Base-by-base conservation (phyloP, 1,139 yeast species). In the Hansenula lynferdii region DNA sequence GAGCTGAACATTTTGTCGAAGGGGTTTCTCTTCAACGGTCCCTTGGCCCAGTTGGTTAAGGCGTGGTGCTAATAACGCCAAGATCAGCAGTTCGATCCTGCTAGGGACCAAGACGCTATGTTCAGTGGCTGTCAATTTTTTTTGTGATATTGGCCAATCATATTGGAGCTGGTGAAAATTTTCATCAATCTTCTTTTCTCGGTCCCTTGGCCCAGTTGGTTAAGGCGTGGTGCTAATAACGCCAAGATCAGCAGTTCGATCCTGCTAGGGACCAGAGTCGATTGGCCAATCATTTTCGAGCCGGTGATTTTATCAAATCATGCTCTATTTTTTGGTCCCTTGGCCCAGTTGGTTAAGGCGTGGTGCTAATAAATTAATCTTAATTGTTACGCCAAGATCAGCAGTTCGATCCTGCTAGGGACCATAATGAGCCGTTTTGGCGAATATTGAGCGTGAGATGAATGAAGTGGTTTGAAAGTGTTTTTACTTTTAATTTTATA, bases 291-390 rank as follows among this genome's bases (percentile, higher is more conserved):
- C n/a, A n/a, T n/a, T n/a, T n/a, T n/a, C n/a, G n/a, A n/a, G n/a
- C n/a, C n/a, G n/a, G n/a, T n/a, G n/a, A n/a, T n/a, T n/a, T n/a
- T n/a, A n/a, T n/a, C n/a, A n/a, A n/a, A n/a, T n/a, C n/a, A n/a
- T n/a, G n/a, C 9, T n/a, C 8, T 20, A 6, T 20, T 20, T 12
- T 3, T 6, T 12, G 33, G 33, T 79, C 85, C 84, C 84, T 78
- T 79, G 85, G 85, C 85, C 85, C 80, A 79, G 85, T 79, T 80
- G 85, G 85, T 80, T 78, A 80, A 78, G 87, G 87, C 87, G 84
- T 72, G 84, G 87, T 80, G 86, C 87, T 80, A 80, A 80, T 80
- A 51, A n/a, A n/a, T n/a, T n/a, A n/a, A n/a, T n/a, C n/a, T n/a
- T n/a, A n/a, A n/a, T n/a, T n/a, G n/a, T n/a, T n/a, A 77, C 83